phyloP scores from a whole-genome alignment of 2,329 filamentous ascomycete species.

The Waltergamsia citrina region DNA sequence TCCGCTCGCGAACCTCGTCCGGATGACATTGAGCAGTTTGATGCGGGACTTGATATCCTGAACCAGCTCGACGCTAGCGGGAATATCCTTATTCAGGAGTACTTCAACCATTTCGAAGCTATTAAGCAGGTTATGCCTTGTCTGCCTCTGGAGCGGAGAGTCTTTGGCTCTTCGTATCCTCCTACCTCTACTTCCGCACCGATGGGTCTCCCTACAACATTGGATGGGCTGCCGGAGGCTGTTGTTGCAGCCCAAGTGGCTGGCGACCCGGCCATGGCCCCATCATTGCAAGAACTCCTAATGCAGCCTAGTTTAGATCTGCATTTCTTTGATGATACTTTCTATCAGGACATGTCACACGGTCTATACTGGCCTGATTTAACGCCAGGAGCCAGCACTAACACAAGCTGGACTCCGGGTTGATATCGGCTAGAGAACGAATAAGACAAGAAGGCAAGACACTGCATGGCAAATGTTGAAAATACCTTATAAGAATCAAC shows the following conservation, averaged over 20 bases:
- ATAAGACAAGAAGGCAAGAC: too few relatives aligned
- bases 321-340: conserved; percentile 18
- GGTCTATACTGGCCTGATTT: not conserved
- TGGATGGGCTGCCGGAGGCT: not conserved
- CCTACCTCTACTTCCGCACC: too few relatives aligned
- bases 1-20: conserved; percentile 15
- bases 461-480: too few relatives aligned
- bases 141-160: not conserved
- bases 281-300: conserved; percentile 22
- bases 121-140: conserved; percentile 16
- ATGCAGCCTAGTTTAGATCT: conserved; percentile 21
- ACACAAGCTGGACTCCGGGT: too few relatives aligned
- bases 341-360: not conserved
- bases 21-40: conserved; percentile 30
- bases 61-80: conserved; percentile 26
- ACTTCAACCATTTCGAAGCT: conserved; percentile 27
- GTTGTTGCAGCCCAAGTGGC: conserved; percentile 12
- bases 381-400: too few relatives aligned
- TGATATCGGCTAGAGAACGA: too few relatives aligned
- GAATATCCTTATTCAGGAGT: conserved; percentile 30
- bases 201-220: not conserved
- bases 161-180: too few relatives aligned
- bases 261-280: conserved; percentile 23
- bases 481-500: too few relatives aligned
- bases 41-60: conserved; percentile 25